Evolutionary conservation across 345 rosid species (phyloP), one percentile per base, ranked within the genome.

Genomic region (Citrus medica): DNA sequence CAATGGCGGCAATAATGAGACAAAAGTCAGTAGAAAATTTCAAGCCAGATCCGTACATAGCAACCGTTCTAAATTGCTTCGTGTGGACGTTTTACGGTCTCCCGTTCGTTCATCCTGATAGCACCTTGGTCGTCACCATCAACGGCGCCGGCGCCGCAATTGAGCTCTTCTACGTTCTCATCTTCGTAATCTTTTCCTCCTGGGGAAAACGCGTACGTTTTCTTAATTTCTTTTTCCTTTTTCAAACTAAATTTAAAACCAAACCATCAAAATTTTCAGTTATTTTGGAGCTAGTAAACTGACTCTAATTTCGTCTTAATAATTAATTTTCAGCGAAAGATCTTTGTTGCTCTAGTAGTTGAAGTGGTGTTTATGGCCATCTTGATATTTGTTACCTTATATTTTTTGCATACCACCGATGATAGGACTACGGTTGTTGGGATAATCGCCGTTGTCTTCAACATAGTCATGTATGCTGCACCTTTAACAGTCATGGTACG

Each of bases 401-500:
- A 69, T 5, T 74, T 71, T 51, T 62, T 88, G 77, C 87, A 84
- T 75, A 86, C 84, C 19, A 85, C 85, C 37, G 70, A 67, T 30
- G 77, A 37, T 8, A 90, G 98, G 79, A 79, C 86, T n/a, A 73
- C 77, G 76, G 60, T 90, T 33, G 84, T 91, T 24, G 97, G 97
- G 17, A 64, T 83, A 7, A 2, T 85, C 28, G 78, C 86, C 40
- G 63, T 81, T 70, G 4, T 85, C 46, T 85, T 87, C 82, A 87
- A 85, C 64, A 35, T 90, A 1, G 75, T 79, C 53, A 93, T 93
- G 97, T 93, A 93, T 66, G 79, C 85, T 77, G 65, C 97, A 3
- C 97, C 97, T 55, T 74, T 93, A 27, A 88, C 93, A n/a, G 88
- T 89, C 85, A 87, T 91, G 96, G 94, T 87, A 84, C 2, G 84